Evolutionary conservation across 208 protist genomes (phyloP).

Genomic region (Trichomonas gallinae): DNA sequence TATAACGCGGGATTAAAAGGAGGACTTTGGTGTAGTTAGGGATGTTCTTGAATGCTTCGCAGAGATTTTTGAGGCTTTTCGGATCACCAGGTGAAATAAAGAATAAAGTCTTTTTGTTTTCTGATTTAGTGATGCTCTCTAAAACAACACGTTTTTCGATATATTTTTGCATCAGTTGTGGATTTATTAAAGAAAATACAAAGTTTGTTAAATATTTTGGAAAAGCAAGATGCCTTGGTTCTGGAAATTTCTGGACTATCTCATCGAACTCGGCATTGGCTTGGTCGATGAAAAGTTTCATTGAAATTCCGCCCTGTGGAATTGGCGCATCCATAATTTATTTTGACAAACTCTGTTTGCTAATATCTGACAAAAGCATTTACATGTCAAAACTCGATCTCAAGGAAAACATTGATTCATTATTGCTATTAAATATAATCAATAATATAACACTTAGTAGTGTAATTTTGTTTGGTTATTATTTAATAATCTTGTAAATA

Average conservation of each 20-base stretch:
- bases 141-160: background rate
- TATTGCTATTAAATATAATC: no score
- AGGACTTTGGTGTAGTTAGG: background rate
- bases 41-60: background rate
- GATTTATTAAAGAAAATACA: background rate
- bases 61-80: background rate
- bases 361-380: no score
- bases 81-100: background rate
- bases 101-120: background rate
- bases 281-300: background rate
- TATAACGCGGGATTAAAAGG: background rate
- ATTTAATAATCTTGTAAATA: no score
- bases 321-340: background rate
- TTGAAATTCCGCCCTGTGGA: background rate
- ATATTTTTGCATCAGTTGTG: background rate
- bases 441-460: no score
- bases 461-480: no score
- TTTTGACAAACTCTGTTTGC: background rate
- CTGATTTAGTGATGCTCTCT: background rate
- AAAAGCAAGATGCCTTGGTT: background rate
- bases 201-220: background rate
- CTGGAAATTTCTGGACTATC: background rate
- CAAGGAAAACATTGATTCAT: no score
- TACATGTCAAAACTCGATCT: no score
- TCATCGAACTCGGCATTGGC: background rate